Percentiles rank a stretch among this genome's conserved stretches.
phyloP scores from a whole-genome alignment of 805 yeast genomes.

The Monosporozyma unispora region DNA sequence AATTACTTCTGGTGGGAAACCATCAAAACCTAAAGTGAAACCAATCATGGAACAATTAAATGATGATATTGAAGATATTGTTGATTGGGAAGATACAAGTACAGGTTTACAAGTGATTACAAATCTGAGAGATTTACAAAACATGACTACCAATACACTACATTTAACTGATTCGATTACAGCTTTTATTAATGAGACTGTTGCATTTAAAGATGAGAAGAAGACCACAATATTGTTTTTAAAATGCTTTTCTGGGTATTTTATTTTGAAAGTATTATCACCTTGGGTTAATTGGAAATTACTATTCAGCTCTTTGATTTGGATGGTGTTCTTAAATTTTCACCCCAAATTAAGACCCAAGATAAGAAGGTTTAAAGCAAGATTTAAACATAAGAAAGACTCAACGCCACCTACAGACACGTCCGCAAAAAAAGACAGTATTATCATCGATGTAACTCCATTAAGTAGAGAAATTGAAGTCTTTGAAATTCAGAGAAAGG shows the following conservation, averaged over 20 bases:
- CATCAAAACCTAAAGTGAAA: not conserved
- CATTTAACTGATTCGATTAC: conserved; percentile 44
- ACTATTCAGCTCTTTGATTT: conserved; percentile 46
- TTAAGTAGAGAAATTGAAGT: conserved; percentile 59
- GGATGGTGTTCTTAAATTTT: conserved; percentile 43
- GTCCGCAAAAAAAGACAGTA: conserved; percentile 14
- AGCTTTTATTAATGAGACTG: conserved; percentile 47
- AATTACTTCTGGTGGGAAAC: conserved; percentile 20
- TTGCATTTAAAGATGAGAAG: conserved; percentile 64
- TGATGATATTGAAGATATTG: not conserved
- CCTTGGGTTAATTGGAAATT: conserved; percentile 57
- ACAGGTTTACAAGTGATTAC: conserved; percentile 36
- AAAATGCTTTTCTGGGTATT: conserved; percentile 31
- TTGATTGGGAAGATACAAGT: conserved; percentile 9
- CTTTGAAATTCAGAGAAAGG: conserved; percentile 64
- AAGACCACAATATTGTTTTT: conserved; percentile 53
- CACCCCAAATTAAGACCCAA: conserved; percentile 46
- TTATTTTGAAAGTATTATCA: conserved; percentile 36
- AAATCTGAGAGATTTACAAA: conserved; percentile 69
- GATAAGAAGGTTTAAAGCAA: not conserved
- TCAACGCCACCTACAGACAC: not conserved
- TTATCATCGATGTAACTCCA: conserved; percentile 64
- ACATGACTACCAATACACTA: conserved; percentile 47
- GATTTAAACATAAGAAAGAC: not conserved
- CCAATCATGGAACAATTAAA: not conserved